A percentile compares a stretch with the other conserved stretches of the same genome.
Conservation (phyloP, 192 early-diverging fungal genomes). For the Anaeromyces robustus region DNA sequence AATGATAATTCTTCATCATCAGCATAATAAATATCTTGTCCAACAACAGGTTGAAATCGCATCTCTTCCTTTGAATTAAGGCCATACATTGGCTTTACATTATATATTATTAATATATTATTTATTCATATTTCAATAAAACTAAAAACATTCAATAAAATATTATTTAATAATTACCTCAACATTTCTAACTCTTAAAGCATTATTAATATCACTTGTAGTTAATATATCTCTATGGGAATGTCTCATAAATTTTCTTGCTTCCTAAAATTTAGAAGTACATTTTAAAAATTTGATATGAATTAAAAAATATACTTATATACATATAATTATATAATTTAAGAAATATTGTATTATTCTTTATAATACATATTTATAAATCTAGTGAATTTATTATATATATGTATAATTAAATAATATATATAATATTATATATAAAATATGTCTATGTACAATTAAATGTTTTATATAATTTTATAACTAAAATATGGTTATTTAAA, state of each 20-base stretch:
- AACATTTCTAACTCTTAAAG: constrained; percentile 77
- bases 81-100: constrained; percentile 1
- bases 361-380: too few relatives aligned
- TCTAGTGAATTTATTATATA: too few relatives aligned
- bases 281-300: too few relatives aligned
- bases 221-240: constrained; percentile 65
- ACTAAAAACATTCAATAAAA: not conserved
- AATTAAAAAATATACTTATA: too few relatives aligned
- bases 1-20: constrained; percentile 91
- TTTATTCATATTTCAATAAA: not conserved
- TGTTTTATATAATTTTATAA: too few relatives aligned
- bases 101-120: not conserved
- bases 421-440: too few relatives aligned
- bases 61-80: constrained; percentile 29
- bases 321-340: too few relatives aligned
- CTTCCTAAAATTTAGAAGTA: too few relatives aligned
- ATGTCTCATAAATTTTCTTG: constrained; percentile 93
- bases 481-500: too few relatives aligned
- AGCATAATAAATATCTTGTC: constrained; percentile 65
- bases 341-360: too few relatives aligned
- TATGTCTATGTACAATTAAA: too few relatives aligned
- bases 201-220: constrained; percentile 77
- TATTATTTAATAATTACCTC: constrained; percentile 36
- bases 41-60: constrained; percentile 43
- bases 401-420: too few relatives aligned